Base-by-base conservation (phyloP, 345 rosid genomes). In the Mercurialis annua region DNA sequence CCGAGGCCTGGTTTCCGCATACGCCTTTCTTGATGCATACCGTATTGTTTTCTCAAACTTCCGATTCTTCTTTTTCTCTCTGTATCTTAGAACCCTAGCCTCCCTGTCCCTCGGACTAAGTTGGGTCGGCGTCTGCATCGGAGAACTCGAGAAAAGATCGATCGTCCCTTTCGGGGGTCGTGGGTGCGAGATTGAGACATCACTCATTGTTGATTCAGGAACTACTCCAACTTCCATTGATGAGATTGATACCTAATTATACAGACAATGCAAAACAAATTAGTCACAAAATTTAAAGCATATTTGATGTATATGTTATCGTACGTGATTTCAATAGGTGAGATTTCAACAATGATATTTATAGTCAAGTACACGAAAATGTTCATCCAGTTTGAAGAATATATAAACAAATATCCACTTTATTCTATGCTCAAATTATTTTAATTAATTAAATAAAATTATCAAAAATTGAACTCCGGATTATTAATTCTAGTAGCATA, bases 11-110 rank as follows among this genome's bases (percentile, higher is more conserved):
- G 86, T 85, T 74, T 94, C 99, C 44, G 97, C 99, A 51, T 94
- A 91, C 4, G 99, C 97, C 79, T 94, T 91, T 76, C 99, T 85
- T 14, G 97, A 94, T 42, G 99, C 99, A 77, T 94, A 91, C 83
- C 99, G 80, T 65, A 91, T 94, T 16, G 99, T 94, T 81, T 94
- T 94, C 78, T 86, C 93, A 23, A 94, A 94, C 71, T 86, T 94
- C 64, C 99, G 80, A 0, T 77, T 77, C 83, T 94, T 94, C 89
- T 85, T 94, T 75, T 94, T 92, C 81, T 92, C 98, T 77, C 88
- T 92, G 86, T 92, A 92, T 67, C 98, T 85, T 18, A 88, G 59
- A 30, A 94, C 99, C 62, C 92, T 89, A 38, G 99, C 97, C 64
- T 87, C 96, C 80, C 97, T 85, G 65, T 91, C 99, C 86, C 79